A percentile compares a stretch with the other conserved stretches of the same genome.
These are phyloP conservation scores for Kuraishia molischiana DNA, from an alignment of 805 yeast genomes.

Conservation along the genomic window DNA sequence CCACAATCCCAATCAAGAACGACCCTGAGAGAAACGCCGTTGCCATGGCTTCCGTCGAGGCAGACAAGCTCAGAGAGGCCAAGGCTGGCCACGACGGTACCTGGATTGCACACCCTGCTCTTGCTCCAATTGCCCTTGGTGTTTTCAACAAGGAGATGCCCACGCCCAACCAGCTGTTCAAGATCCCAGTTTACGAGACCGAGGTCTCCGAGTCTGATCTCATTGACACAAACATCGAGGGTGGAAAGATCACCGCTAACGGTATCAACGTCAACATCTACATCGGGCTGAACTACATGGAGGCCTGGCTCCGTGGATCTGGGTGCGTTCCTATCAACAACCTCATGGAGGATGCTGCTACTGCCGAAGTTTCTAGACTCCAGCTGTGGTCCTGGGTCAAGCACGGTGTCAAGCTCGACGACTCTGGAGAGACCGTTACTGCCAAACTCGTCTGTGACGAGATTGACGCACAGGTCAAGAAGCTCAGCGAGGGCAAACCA, in stretches of 20 bases:
- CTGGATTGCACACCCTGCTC: conserved; percentile 85
- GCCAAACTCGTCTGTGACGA: conserved; percentile 47
- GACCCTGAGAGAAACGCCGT: conserved; percentile 52
- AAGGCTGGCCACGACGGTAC: conserved; percentile 79
- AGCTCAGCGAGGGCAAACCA: conserved; percentile 36
- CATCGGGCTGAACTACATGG: conserved; percentile 74
- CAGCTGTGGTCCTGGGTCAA: conserved; percentile 81
- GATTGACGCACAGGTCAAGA: conserved; percentile 52
- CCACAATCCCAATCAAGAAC: conserved; percentile 72
- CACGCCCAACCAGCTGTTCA: conserved; percentile 65
- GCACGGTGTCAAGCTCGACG: conserved; percentile 51
- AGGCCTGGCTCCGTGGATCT: conserved; percentile 76
- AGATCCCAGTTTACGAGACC: conserved; percentile 29
- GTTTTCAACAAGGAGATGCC: conserved; percentile 73
- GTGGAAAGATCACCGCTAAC: conserved; percentile 53
- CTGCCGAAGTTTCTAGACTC: conserved; percentile 80
- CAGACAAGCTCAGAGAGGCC: conserved; percentile 71
- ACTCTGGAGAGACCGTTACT: conserved; percentile 48
- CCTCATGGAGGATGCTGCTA: conserved; percentile 86
- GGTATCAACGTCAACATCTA: conserved; percentile 67
- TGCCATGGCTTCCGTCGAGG: conserved; percentile 65
- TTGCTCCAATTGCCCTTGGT: conserved; percentile 61
- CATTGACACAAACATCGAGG: conserved; percentile 52
- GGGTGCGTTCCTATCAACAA: conserved; percentile 84
- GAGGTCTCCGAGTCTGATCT: conserved; percentile 45